Evolutionary conservation across 176 grass and related monocot genomes (phyloP).

Genomic region (Paspalum vaginatum): DNA sequence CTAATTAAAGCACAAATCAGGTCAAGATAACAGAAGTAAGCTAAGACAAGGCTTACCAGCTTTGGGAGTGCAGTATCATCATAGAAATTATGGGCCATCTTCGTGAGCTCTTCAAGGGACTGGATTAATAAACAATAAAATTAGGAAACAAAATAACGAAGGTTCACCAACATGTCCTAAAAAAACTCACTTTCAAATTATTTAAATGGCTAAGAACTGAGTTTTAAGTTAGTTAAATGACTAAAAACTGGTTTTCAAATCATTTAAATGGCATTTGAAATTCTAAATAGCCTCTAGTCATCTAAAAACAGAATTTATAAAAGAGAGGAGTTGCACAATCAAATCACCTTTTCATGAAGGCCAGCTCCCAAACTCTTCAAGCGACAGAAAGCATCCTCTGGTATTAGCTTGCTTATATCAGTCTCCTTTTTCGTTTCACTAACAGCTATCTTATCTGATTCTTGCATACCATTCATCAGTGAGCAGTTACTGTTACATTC

Average conservation of each 20-base stretch:
- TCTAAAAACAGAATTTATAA: not conserved
- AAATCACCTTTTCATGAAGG: constrained; percentile 82
- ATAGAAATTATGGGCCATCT: constrained; percentile 90
- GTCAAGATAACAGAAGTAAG: constrained; percentile 23
- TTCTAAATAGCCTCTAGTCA: constrained; percentile 1
- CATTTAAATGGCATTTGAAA: not conserved
- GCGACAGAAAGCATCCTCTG: constrained; percentile 63
- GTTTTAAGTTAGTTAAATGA: not conserved
- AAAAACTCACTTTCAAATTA: not conserved
- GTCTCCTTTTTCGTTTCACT: constrained; percentile 31
- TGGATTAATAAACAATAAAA: constrained; percentile 51
- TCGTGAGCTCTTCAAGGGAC: constrained; percentile 81
- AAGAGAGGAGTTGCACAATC: constrained; percentile 10
- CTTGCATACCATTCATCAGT: constrained; percentile 32
- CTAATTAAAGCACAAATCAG: constrained; percentile 18
- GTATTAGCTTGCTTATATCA: constrained; percentile 67
- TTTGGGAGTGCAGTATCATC: constrained; percentile 95
- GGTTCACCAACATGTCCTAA: constrained; percentile 29
- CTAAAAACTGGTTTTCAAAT: not conserved
- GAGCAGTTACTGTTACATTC: constrained; percentile 49
- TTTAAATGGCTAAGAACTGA: not conserved
- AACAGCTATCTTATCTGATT: constrained; percentile 42
- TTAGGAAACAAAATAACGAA: constrained; percentile 32
- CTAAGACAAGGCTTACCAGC: constrained; percentile 63
- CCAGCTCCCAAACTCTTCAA: constrained; percentile 72